Evolutionary conservation across 805 yeast genomes (phyloP).

Genomic region (Pichia insulana): DNA sequence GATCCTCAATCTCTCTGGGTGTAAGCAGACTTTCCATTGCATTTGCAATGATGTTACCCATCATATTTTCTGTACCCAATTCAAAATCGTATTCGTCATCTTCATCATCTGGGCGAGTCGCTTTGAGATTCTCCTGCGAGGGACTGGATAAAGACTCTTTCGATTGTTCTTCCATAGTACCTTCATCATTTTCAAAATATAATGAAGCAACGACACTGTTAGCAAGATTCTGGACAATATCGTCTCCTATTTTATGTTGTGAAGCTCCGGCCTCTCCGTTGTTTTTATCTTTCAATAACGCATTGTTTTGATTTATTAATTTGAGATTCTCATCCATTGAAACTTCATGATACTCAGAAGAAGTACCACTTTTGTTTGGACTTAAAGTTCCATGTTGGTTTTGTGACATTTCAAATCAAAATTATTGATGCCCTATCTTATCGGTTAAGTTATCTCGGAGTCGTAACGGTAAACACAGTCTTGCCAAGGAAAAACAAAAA

Average conservation of each 20-base stretch:
- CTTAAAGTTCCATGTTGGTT: background rate
- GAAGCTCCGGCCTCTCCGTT: background rate
- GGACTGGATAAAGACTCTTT: background rate
- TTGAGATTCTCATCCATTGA: background rate
- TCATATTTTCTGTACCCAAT: conserved; percentile 8
- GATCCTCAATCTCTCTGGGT: background rate
- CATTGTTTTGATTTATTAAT: background rate
- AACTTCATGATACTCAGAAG: background rate
- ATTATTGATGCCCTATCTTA: background rate
- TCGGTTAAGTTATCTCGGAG: background rate
- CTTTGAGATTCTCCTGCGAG: background rate
- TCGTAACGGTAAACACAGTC: background rate
- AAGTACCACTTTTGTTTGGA: too few species aligned
- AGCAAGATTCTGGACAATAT: conserved; percentile 1
- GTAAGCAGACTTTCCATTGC: conserved; percentile 4
- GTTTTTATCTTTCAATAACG: background rate
- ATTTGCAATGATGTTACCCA: conserved; percentile 3
- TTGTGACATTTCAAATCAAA: background rate
- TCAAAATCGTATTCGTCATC: conserved; percentile 2
- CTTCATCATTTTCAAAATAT: background rate
- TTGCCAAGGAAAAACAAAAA: conserved; percentile 9
- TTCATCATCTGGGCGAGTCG: background rate
- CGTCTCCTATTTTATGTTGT: conserved; percentile 1
- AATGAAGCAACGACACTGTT: conserved; percentile 8
- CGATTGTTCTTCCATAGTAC: background rate